phyloP scores from a whole-genome alignment of 2,329 filamentous ascomycete genomes.

The Cytospora leucostoma region DNA sequence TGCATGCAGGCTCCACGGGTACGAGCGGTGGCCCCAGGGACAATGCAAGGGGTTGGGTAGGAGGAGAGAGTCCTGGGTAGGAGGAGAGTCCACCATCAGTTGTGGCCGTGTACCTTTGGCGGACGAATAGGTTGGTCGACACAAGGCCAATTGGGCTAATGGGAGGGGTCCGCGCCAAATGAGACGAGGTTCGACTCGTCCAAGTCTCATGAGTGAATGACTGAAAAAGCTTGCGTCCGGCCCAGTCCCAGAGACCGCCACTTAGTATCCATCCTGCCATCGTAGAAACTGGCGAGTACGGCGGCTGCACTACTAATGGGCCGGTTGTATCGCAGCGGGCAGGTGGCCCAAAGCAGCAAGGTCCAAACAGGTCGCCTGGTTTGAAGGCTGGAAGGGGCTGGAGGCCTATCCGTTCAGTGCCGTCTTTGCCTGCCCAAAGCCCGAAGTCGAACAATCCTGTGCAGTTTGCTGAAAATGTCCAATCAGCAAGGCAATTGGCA shows the following conservation, averaged over 20 bases:
- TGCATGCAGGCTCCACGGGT: slow-evolving; percentile 30
- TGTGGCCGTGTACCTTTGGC: slow-evolving; percentile 12
- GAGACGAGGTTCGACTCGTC: slow-evolving; percentile 20
- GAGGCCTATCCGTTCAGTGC: slow-evolving; percentile 5
- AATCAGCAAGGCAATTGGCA: slow-evolving; percentile 18
- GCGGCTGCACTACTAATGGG: slow-evolving; percentile 14
- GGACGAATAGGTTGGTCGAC: slow-evolving; percentile 19
- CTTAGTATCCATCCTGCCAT: slow-evolving; percentile 6
- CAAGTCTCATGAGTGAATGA: slow-evolving; percentile 22
- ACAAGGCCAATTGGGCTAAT: slow-evolving; percentile 4
- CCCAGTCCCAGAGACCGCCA: slow-evolving; percentile 14
- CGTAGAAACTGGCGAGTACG: background rate
- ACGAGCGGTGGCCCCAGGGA: slow-evolving; percentile 30
- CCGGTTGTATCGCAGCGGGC: slow-evolving; percentile 8
- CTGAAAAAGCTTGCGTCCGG: slow-evolving; percentile 8
- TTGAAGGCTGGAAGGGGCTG: slow-evolving; percentile 12
- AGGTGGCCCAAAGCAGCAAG: slow-evolving; percentile 14
- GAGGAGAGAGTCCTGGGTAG: slow-evolving; percentile 11
- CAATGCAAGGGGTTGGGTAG: slow-evolving; percentile 1
- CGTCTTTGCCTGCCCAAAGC: slow-evolving; percentile 14
- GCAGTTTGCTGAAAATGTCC: slow-evolving; percentile 6
- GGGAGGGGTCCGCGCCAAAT: slow-evolving; percentile 23
- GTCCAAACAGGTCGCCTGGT: slow-evolving; percentile 6
- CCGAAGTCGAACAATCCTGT: slow-evolving; percentile 11
- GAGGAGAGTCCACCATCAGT: slow-evolving; percentile 7